Conservation (phyloP, 495 filamentous ascomycete genomes). For the Parachaetomium inaequale region DNA sequence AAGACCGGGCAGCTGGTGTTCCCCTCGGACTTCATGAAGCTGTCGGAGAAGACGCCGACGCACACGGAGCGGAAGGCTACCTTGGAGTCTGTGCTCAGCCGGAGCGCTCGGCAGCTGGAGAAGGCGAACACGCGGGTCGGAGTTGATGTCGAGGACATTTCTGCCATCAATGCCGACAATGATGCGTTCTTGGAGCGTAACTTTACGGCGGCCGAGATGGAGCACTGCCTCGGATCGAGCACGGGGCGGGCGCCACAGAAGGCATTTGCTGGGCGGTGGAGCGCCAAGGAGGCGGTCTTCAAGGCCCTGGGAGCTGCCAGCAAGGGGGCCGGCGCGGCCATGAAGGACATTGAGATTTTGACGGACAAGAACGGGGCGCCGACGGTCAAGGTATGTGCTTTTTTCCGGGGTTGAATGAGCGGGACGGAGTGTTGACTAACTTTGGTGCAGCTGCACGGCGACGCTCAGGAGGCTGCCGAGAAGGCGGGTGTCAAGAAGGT, state of each 20-base stretch:
- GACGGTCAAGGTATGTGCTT: constrained; percentile 68
- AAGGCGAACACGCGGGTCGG: constrained; percentile 75
- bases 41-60: constrained; percentile 41
- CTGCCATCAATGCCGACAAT: constrained; percentile 83
- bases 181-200: constrained; percentile 93
- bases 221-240: constrained; percentile 74
- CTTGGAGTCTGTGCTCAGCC: constrained; percentile 58
- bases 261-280: constrained; percentile 91
- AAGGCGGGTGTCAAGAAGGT: constrained; percentile 81
- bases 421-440: constrained; percentile 38
- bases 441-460: constrained; percentile 68
- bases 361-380: constrained; percentile 78
- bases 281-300: constrained; percentile 97
- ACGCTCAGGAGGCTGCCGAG: constrained; percentile 73
- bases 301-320: constrained; percentile 89
- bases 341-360: constrained; percentile 93
- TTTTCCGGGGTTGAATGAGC: background rate
- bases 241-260: constrained; percentile 61
- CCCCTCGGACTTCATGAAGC: constrained; percentile 59
- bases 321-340: constrained; percentile 79
- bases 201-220: constrained; percentile 78
- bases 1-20: constrained; percentile 75
- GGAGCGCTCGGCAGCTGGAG: constrained; percentile 61
- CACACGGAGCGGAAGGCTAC: constrained; percentile 54
- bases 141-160: constrained; percentile 85